Evolutionary conservation across 208 protist genomes (phyloP).

Genomic region (Trypanosoma lewisi): DNA sequence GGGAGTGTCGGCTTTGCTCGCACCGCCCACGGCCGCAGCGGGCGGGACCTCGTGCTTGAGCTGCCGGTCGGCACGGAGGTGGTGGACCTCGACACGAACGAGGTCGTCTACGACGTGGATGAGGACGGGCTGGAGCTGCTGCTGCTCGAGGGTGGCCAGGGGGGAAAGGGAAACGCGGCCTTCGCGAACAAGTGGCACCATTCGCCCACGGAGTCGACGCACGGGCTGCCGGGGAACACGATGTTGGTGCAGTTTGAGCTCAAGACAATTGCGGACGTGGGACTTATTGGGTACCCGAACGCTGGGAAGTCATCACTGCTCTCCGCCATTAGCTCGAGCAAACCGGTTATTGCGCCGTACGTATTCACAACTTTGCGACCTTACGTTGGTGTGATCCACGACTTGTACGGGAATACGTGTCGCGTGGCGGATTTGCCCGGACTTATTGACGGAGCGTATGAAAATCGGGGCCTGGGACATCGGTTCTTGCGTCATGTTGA

Average conservation of each 20-base stretch:
- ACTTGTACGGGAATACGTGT: slow-evolving; percentile 82
- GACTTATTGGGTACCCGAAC: slow-evolving; percentile 91
- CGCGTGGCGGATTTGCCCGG: slow-evolving; percentile 88
- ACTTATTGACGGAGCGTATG: slow-evolving; percentile 90
- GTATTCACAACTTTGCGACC: slow-evolving; percentile 91
- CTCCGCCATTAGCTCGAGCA: slow-evolving; percentile 80
- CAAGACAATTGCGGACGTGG: slow-evolving; percentile 90
- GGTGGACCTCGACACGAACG: slow-evolving; percentile 90
- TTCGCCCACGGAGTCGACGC: slow-evolving; percentile 85
- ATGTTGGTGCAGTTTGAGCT: slow-evolving; percentile 90
- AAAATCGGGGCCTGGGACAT: slow-evolving; percentile 86
- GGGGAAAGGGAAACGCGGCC: slow-evolving; percentile 88
- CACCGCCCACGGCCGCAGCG: slow-evolving; percentile 67
- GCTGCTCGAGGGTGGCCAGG: slow-evolving; percentile 87
- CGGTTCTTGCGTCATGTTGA: slow-evolving; percentile 92
- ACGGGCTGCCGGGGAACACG: slow-evolving; percentile 87
- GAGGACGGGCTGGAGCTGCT: slow-evolving; percentile 73
- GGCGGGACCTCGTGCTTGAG: slow-evolving; percentile 75
- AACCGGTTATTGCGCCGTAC: slow-evolving; percentile 85
- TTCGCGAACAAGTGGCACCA: slow-evolving; percentile 90
- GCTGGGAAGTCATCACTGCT: slow-evolving; percentile 92
- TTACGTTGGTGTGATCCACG: slow-evolving; percentile 83
- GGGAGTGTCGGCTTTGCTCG: slow-evolving; percentile 76
- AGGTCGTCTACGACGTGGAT: slow-evolving; percentile 83
- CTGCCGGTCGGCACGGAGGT: slow-evolving; percentile 85